Base-by-base conservation (phyloP, 2,329 filamentous ascomycete species). In the Alternaria sp. region DNA sequence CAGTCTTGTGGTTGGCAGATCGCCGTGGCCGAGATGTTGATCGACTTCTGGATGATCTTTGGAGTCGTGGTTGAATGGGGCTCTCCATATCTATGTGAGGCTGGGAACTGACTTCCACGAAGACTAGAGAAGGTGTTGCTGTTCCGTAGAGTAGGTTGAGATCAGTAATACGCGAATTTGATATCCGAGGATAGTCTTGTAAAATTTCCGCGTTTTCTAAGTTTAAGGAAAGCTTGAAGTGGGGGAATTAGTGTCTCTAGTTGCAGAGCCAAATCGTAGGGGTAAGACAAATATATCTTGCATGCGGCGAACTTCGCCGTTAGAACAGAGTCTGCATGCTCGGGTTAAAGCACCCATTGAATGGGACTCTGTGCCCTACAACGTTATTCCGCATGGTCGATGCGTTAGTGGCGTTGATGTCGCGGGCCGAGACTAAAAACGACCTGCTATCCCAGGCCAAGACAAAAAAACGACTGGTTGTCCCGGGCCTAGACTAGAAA, bases 11-110 rank as follows among this genome's bases (percentile, higher is more conserved):
- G 55, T 52, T 68, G 24, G 54, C 58, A 2, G 70, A 59, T 14
- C 65, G 56, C 51, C 62, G 65, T 11, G 69, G 66, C 5, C 70
- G 61, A 31, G 71, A 73, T 53, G 59, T 56, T 24, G 72, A 70
- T n/a, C 69, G 67, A 24, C 65, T 68, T 60, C 66, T 63, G 23
- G 62, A 56, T 40, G 41, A 11, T 39, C n/a, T 57, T 17, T 34
- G 49, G 23, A 37, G 14, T 21, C n/a, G 49, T 23, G 50, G 14
- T 40, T 28, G 44, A 14, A 26, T 50, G 3, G 24, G 7, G 21
- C 31, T 53, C 28, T 58, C 55, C 59, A 61, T 61, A 4, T 36
- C n/a, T 11, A 36, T 36, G 48, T n/a, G 48, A 36, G 4, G 28
- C 23, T 9, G 3, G 0, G 4, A n/a, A 33, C 26, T 17, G 14